Evolutionary conservation across 495 filamentous ascomycete genomes (phyloP).

Genomic region (Astrothelium macrocarpum): DNA sequence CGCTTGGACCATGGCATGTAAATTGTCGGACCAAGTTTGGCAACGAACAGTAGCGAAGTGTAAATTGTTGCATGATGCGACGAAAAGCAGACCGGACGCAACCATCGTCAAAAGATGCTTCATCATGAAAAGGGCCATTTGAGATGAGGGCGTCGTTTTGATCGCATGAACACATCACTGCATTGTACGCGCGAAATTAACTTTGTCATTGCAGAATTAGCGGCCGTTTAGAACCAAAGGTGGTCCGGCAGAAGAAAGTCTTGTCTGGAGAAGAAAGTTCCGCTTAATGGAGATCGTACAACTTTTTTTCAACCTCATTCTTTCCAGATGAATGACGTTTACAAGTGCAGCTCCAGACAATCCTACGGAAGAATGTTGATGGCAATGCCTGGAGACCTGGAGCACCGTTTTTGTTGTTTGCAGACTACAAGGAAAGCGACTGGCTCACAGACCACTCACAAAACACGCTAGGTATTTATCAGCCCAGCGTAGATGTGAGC

Average conservation of each 20-base stretch:
- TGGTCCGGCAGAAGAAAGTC: neutral
- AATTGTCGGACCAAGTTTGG: neutral
- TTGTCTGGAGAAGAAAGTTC: neutral
- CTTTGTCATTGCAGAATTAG: neutral
- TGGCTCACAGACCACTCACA: too few relatives aligned
- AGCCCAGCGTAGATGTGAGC: neutral
- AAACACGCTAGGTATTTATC: neutral
- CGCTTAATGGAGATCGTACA: slow-evolving; percentile 3
- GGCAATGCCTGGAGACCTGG: too few relatives aligned
- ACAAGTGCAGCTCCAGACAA: neutral
- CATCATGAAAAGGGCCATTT: neutral
- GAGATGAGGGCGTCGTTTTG: neutral
- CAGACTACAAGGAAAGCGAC: too few relatives aligned
- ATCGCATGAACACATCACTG: neutral
- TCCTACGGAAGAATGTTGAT: too few relatives aligned
- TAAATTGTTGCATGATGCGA: neutral
- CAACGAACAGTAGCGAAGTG: neutral
- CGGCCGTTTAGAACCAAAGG: neutral
- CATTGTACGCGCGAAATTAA: neutral
- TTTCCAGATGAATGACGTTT: neutral
- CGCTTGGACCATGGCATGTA: neutral
- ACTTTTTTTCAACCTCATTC: slow-evolving; percentile 4
- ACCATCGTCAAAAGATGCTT: neutral
- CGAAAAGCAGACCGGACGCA: neutral
- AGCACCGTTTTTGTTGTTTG: too few relatives aligned